Evolutionary conservation across 2,329 filamentous ascomycete genomes (phyloP), one percentile per base, ranked within the genome.

Genomic region (Cladosporium sphaerospermum): DNA sequence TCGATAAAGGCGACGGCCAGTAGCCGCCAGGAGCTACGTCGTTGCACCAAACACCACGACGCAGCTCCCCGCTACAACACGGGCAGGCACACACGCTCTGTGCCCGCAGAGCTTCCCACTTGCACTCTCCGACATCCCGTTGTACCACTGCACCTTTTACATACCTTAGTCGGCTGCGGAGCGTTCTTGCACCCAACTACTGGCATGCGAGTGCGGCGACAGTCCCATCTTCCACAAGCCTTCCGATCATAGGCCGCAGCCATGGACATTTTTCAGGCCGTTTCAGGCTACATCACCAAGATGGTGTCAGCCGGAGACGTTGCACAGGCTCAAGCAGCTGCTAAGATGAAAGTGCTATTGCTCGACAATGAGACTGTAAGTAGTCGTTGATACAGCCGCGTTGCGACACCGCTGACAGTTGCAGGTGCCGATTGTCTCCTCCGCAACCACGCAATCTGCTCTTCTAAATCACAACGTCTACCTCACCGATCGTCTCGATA

Each of bases 261-360:
- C 54, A 99, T 99, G 93, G 93, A 99, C 69, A 84, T 97, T 65
- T 88, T 95, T 58, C 87, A 95, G 69, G 89, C 91, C 61, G 85
- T 96, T 67, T 86, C 91, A 64, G 88, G 89, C 74, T 99, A 99
- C 78, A 86, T 99, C 78, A 86, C 86, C 70, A 96, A 91, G 80
- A 96, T 99, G 83, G 85, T 97, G 70, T 86, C 89, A 60, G 83
- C 83, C 60, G 88, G 88, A 66, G 90, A 96, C 73, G 58, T 59
- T 44, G 54, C 53, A n/a, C 44, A 48, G 44, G 39, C 45, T 8
- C 44, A 78, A 41, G 81, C 82, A 47, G 85, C 88, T 18, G 82
- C 88, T 40, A 97, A 96, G 77, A 99, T 99, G 93, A 99, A 99
- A 83, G 93, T 97, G 56, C 76, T 99, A 54, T 77, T 99, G 58